Evolutionary conservation across 441 rosid genomes (phyloP).

Genomic region (Brassica balearica): DNA sequence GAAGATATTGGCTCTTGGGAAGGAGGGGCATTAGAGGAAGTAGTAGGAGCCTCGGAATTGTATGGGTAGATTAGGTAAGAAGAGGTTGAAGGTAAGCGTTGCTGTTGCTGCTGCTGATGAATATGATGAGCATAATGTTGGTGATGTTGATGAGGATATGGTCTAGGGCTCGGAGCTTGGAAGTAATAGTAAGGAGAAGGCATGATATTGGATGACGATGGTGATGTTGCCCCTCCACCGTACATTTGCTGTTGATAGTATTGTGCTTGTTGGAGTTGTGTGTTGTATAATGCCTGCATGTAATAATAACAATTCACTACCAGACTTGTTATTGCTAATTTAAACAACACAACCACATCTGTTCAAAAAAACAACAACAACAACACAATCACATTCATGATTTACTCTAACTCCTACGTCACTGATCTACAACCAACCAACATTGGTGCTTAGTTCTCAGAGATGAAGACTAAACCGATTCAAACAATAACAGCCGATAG

Average conservation of each 20-base stretch:
- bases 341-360: not conserved
- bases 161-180: conserved; percentile 69
- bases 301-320: conserved; percentile 10
- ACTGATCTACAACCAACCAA: not conserved
- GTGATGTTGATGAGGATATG: conserved; percentile 49
- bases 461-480: not conserved
- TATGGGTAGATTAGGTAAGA: conserved; percentile 67
- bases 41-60: conserved; percentile 52
- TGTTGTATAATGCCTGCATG: conserved; percentile 62
- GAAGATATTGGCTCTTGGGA: conserved; percentile 52
- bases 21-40: conserved; percentile 50
- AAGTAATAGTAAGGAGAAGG: conserved; percentile 73
- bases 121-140: conserved; percentile 30
- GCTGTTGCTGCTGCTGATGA: conserved; percentile 30
- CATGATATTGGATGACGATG: conserved; percentile 63
- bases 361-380: too few relatives aligned
- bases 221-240: conserved; percentile 52
- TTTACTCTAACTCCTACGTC: conserved; percentile 11
- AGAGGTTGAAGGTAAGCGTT: conserved; percentile 53
- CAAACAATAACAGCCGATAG: conserved; percentile 8
- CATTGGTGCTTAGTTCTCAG: not conserved
- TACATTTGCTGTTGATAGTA: conserved; percentile 74
- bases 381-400: not conserved
- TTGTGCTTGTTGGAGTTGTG: conserved; percentile 74
- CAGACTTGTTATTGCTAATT: not conserved